Evolutionary conservation across 2,329 filamentous ascomycete genomes (phyloP).

Genomic region (Lithohypha guttulata): DNA sequence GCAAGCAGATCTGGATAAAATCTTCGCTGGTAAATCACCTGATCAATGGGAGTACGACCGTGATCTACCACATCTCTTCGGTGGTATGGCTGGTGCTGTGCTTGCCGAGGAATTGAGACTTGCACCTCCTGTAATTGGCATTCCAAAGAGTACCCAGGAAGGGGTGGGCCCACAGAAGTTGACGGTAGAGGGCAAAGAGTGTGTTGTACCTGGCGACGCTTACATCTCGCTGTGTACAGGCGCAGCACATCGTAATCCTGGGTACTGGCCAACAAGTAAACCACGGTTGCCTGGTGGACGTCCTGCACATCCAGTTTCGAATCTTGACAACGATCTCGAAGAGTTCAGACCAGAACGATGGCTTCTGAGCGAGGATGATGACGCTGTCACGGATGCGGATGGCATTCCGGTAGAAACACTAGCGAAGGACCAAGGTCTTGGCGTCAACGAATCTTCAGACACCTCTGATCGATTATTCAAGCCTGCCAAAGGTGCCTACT

Average conservation of each 20-base stretch:
- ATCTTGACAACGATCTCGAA: slow-evolving; percentile 46
- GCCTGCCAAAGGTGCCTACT: slow-evolving; percentile 42
- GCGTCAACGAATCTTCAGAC: slow-evolving; percentile 49
- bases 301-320: slow-evolving; percentile 23
- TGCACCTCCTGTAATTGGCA: slow-evolving; percentile 58
- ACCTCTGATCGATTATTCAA: slow-evolving; percentile 53
- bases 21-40: slow-evolving; percentile 39
- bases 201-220: slow-evolving; percentile 47
- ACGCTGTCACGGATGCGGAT: not conserved
- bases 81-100: slow-evolving; percentile 60
- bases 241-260: slow-evolving; percentile 56
- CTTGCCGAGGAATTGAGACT: slow-evolving; percentile 69
- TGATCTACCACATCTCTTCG: slow-evolving; percentile 54
- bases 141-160: slow-evolving; percentile 54
- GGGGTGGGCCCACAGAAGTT: slow-evolving; percentile 41
- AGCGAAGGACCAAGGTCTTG: slow-evolving; percentile 23
- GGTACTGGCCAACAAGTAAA: slow-evolving; percentile 52
- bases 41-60: slow-evolving; percentile 59
- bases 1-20: slow-evolving; percentile 57
- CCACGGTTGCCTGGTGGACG: slow-evolving; percentile 31
- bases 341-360: slow-evolving; percentile 65
- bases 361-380: slow-evolving; percentile 35
- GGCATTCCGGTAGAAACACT: slow-evolving; percentile 4
- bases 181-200: slow-evolving; percentile 46
- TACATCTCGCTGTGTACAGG: slow-evolving; percentile 47